Evolutionary conservation across 352 stramenopile genomes (phyloP).

Genomic region (Blastocystis sp.): DNA sequence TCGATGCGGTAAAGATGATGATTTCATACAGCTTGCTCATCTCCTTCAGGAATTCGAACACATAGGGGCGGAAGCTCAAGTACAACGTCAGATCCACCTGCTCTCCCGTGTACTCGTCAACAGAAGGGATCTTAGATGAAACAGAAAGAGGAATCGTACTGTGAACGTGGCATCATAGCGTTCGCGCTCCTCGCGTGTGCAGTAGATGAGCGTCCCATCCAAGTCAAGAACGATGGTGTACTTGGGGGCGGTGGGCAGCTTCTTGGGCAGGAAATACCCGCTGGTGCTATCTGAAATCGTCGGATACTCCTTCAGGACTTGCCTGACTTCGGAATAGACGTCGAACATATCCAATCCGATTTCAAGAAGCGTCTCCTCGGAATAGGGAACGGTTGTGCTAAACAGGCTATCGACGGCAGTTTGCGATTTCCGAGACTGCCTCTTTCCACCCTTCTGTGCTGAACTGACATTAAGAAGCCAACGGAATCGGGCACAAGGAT

Average conservation of each 20-base stretch:
- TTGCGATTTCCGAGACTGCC: too few species aligned
- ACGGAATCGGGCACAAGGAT: too few species aligned
- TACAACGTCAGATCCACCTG: constrained; percentile 89
- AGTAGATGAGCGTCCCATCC: constrained; percentile 97
- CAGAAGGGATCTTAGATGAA: constrained; percentile 16
- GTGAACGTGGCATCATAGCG: constrained; percentile 91
- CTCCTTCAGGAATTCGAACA: constrained; percentile 88
- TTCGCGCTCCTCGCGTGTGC: constrained; percentile 87
- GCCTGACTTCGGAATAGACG: constrained; percentile 42
- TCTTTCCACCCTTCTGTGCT: too few species aligned
- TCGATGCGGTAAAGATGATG: constrained; percentile 92
- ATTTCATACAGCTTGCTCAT: constrained; percentile 91
- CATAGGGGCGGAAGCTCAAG: constrained; percentile 88
- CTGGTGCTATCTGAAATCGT: neutral
- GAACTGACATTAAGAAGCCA: too few species aligned
- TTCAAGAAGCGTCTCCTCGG: constrained; percentile 23
- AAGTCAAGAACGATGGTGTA: constrained; percentile 89
- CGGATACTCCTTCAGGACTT: neutral
- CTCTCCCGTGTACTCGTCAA: constrained; percentile 74
- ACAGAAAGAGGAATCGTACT: constrained; percentile 80
- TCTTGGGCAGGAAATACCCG: neutral
- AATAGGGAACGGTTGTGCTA: constrained; percentile 20
- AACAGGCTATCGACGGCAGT: constrained; percentile 9
- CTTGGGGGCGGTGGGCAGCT: constrained; percentile 10
- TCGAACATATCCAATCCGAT: constrained; percentile 37